A percentile compares a stretch with the other conserved stretches of the same genome.
Conservation (phyloP, 371 early-diverging fungal genomes). For the Syncephalastrum monosporum region DNA sequence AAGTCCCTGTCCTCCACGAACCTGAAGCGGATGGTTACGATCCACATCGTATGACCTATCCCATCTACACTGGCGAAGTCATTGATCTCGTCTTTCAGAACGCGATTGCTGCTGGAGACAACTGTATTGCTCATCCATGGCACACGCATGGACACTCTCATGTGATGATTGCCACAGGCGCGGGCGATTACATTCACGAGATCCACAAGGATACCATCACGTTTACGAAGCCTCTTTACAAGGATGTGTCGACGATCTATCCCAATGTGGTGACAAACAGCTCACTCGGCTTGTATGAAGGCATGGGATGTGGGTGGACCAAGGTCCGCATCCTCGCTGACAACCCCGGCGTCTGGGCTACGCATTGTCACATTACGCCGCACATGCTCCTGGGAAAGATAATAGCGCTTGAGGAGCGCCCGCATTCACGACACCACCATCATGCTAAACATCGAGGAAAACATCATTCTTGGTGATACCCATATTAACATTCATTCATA, state of each 20-base stretch:
- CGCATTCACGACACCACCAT: too few relatives aligned
- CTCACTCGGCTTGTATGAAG: slow-evolving; percentile 3
- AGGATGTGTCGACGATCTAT: slow-evolving; percentile 36
- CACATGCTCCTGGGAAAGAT: slow-evolving; percentile 57
- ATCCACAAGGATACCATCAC: slow-evolving; percentile 26
- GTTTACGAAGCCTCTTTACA: slow-evolving; percentile 13
- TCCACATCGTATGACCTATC: slow-evolving; percentile 28
- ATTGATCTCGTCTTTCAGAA: slow-evolving; percentile 41
- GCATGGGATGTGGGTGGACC: slow-evolving; percentile 34
- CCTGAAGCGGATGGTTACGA: slow-evolving; percentile 23
- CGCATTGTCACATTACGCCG: slow-evolving; percentile 21
- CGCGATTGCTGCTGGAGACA: slow-evolving; percentile 12
- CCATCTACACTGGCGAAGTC: slow-evolving; percentile 25
- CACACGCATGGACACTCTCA: slow-evolving; percentile 48
- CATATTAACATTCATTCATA: too few relatives aligned
- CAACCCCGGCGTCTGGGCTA: slow-evolving; percentile 19
- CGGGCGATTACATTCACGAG: slow-evolving; percentile 34
- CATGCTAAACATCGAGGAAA: too few relatives aligned
- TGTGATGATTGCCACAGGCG: slow-evolving; percentile 36
- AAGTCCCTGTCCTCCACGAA: neutral
- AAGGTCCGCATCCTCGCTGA: slow-evolving; percentile 38
- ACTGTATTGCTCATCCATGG: slow-evolving; percentile 44
- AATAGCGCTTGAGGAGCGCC: neutral
- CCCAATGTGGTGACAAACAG: slow-evolving; percentile 20
- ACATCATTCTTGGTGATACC: too few relatives aligned